Base-by-base conservation (phyloP, 148 eudicot genomes). In the Nyssa sinensis region DNA sequence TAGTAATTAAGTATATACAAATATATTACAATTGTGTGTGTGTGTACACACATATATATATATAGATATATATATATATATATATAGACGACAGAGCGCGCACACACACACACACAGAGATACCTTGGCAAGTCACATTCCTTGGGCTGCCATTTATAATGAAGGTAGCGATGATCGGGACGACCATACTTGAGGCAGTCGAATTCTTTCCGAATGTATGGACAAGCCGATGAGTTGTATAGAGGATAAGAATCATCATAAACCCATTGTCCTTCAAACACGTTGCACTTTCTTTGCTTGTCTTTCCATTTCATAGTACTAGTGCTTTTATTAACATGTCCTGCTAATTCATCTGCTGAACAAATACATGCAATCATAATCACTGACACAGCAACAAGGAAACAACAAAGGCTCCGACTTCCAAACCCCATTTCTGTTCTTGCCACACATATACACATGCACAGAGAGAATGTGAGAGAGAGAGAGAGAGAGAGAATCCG, bases 131-230 rank as follows among this genome's bases (percentile, higher is more conserved):
- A 49, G 65, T 74, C 53, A 27, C 87, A 84, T 0, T 66, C 75
- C 14, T 24, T 60, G 44, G 87, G 87, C 35, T 84, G 81, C 87
- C 87, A 84, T 63, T 77, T 23, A 59, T 75, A 84, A 49, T 69
- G 73, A 60, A 84, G 84, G 51, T 84, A 84, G 35, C 27, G 27
- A 13, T 49, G 51, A 66, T 84, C 84, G 53, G 80, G 80, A 29
- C 87, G 79, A 12, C 87, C 87, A 65, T 84, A 78, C 49, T 78
- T 78, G 70, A 64, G 69, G 68, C 87, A 84, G 64, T 84, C 84
- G 35, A 78, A 85, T 21, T 68, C 77, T 16, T 69, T 60, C 1
- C 85, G 82, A 72, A 85, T 77, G 4, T 0, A 30, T 3, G 85
- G 83, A 62, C 84, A 78, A 0, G 77, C 41, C 12, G 64, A 37